Conservation (phyloP, 257 asterid species). For the Lycium ferocissimum region DNA sequence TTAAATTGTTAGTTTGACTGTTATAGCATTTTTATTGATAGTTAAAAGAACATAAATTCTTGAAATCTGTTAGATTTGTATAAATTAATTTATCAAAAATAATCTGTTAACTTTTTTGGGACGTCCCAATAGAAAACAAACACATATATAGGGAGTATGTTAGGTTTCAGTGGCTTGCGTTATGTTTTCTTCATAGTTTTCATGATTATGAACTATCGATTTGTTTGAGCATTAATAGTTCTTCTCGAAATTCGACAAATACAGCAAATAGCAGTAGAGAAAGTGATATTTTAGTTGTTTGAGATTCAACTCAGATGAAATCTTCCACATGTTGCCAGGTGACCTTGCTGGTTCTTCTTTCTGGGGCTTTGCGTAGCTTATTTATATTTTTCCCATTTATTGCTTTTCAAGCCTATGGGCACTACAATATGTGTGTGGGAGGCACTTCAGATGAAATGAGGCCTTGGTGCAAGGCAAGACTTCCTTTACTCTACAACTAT, state of each 20-base stretch:
- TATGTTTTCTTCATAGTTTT: neutral
- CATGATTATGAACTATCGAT: conserved; percentile 5
- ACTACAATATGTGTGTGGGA: conserved; percentile 69
- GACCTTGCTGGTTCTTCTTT: conserved; percentile 56
- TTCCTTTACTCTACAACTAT: conserved; percentile 88
- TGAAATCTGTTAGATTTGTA: neutral
- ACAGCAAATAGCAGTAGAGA: neutral
- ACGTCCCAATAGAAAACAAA: neutral
- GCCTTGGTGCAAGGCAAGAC: conserved; percentile 95
- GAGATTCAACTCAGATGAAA: conserved; percentile 4
- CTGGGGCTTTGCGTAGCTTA: conserved; percentile 67
- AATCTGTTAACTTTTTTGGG: neutral
- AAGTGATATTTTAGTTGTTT: neutral
- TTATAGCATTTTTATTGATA: neutral
- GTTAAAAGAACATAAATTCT: neutral
- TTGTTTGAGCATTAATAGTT: conserved; percentile 22
- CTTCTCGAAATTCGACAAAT: neutral
- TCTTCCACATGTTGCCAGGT: conserved; percentile 50
- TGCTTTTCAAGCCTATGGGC: conserved; percentile 84
- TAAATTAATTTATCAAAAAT: neutral
- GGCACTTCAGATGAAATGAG: conserved; percentile 62
- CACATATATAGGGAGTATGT: neutral
- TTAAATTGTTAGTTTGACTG: neutral
- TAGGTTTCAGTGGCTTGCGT: conserved; percentile 6
- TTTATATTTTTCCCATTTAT: conserved; percentile 70